Conservation (phyloP, 1,284 basidiomycete species). For the Schizophyllum commune region DNA sequence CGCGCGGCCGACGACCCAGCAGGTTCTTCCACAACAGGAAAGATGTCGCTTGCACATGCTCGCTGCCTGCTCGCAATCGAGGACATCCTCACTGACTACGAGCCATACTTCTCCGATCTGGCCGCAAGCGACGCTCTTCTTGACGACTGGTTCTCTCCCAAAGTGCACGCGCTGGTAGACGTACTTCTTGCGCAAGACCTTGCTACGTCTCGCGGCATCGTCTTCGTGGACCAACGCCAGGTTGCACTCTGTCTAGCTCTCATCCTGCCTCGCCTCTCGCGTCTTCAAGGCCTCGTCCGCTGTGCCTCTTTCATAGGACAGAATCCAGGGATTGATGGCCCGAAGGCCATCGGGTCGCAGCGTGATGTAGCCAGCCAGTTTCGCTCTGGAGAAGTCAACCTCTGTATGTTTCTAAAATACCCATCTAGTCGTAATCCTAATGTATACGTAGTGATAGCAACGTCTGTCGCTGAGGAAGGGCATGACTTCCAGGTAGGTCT, state of each 20-base stretch:
- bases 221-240: constrained; percentile 80
- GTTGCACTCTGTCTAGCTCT: constrained; percentile 63
- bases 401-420: constrained; percentile 42
- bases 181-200: constrained; percentile 49
- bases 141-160: constrained; percentile 63
- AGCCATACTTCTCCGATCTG: constrained; percentile 32
- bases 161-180: constrained; percentile 54
- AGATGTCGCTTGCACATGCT: not conserved
- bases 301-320: constrained; percentile 68
- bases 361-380: constrained; percentile 28
- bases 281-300: constrained; percentile 47
- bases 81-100: constrained; percentile 44
- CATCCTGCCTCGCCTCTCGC: constrained; percentile 51
- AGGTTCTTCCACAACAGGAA: constrained; percentile 28
- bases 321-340: not conserved
- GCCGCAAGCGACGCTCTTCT: constrained; percentile 26
- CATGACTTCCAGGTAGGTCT: constrained; percentile 69
- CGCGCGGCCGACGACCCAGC: constrained; percentile 7
- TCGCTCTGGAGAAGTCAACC: constrained; percentile 55
- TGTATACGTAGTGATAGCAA: constrained; percentile 57
- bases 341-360: not conserved
- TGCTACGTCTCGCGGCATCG: constrained; percentile 63
- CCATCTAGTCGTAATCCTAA: constrained; percentile 1
- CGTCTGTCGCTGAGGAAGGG: constrained; percentile 83
- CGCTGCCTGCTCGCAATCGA: constrained; percentile 20